Evolutionary conservation across 1,139 yeast genomes (phyloP).

Genomic region (Tardiomyces depauwii): DNA sequence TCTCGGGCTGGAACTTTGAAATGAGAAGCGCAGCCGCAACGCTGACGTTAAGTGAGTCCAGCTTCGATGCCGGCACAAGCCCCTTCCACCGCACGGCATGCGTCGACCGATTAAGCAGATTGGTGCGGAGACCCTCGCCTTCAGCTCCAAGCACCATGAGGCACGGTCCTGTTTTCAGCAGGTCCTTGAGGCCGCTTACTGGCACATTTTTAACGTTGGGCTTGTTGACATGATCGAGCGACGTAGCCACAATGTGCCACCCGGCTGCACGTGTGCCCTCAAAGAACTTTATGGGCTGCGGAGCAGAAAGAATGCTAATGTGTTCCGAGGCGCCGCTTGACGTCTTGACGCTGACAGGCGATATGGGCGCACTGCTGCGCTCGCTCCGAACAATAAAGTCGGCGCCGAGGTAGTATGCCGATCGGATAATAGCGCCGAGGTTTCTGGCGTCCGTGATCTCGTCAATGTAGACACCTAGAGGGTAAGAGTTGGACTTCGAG

Average conservation of each 20-base stretch:
- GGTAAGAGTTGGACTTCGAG: constrained; percentile 27
- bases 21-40: constrained; percentile 73
- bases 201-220: neutral
- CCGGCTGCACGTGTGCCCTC: constrained; percentile 43
- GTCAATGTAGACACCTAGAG: constrained; percentile 69
- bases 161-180: constrained; percentile 44
- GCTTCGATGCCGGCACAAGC: constrained; percentile 28
- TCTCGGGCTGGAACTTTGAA: constrained; percentile 15
- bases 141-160: constrained; percentile 76
- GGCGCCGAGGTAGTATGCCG: constrained; percentile 76
- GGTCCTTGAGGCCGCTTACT: constrained; percentile 20
- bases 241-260: constrained; percentile 68
- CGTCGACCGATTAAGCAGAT: constrained; percentile 52
- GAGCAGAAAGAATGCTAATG: constrained; percentile 46
- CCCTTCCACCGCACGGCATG: constrained; percentile 37
- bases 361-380: constrained; percentile 59
- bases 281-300: constrained; percentile 51
- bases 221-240: constrained; percentile 5
- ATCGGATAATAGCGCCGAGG: constrained; percentile 74
- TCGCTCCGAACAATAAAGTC: constrained; percentile 69
- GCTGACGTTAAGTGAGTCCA: constrained; percentile 81
- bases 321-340: constrained; percentile 85
- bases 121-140: constrained; percentile 69
- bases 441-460: constrained; percentile 87
- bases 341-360: constrained; percentile 71